Percentiles rank a stretch among this genome's conserved stretches.
Conservation (phyloP, 1,139 yeast species). For the Debaryomyces nepalensis region DNA sequence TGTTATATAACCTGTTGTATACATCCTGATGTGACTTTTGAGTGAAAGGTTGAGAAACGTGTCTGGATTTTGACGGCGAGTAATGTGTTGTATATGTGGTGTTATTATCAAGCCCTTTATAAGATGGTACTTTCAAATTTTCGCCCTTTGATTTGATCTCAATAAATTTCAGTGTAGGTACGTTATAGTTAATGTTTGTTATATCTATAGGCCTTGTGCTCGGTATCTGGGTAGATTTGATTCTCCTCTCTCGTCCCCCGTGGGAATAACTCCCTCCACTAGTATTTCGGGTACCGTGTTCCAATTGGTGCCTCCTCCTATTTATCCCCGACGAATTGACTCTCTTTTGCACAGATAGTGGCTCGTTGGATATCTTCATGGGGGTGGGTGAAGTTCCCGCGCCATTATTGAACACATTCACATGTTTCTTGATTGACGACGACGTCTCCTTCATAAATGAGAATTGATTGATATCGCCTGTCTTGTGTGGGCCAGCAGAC, state of each 20-base stretch:
- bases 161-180: conserved; percentile 5
- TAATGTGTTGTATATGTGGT: not conserved
- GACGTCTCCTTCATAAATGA: conserved; percentile 47
- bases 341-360: conserved; percentile 21
- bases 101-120: conserved; percentile 1
- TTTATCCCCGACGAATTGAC: conserved; percentile 20
- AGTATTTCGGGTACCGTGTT: conserved; percentile 1
- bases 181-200: conserved; percentile 20
- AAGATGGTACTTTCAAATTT: conserved; percentile 3
- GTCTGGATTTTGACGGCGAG: conserved; percentile 8
- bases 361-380: conserved; percentile 9
- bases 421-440: conserved; percentile 35
- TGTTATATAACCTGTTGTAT: conserved; percentile 14
- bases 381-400: conserved; percentile 22
- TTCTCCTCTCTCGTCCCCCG: conserved; percentile 21
- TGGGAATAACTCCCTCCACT: conserved; percentile 14
- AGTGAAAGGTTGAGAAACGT: conserved; percentile 11
- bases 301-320: conserved; percentile 17
- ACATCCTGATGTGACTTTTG: conserved; percentile 10
- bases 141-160: conserved; percentile 5
- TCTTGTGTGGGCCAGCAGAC: conserved; percentile 19
- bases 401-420: not conserved
- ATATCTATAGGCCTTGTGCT: conserved; percentile 22
- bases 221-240: conserved; percentile 16
- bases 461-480: conserved; percentile 24